phyloP scores from a whole-genome alignment of 371 early-diverging fungal genomes.

The Furculomyces boomerangus region DNA sequence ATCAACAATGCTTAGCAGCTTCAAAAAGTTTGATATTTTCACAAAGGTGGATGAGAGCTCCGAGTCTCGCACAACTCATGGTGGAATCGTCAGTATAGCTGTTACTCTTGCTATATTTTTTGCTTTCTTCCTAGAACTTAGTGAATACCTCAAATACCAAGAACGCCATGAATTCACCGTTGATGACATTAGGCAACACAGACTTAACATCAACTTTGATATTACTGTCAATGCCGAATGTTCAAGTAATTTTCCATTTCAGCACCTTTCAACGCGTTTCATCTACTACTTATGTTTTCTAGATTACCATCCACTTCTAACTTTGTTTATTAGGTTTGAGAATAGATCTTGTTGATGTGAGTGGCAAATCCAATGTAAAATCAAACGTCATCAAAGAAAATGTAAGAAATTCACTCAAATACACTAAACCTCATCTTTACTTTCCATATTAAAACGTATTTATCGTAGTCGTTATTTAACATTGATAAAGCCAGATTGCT shows the following conservation, averaged over 20 bases:
- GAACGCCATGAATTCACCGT: slow-evolving; percentile 62
- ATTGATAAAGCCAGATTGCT: not conserved
- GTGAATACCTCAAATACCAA: slow-evolving; percentile 34
- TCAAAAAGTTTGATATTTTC: slow-evolving; percentile 48
- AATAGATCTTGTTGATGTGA: slow-evolving; percentile 9
- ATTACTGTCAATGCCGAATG: slow-evolving; percentile 81
- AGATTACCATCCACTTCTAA: too few species aligned
- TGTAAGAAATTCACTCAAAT: not conserved
- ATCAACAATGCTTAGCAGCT: not conserved
- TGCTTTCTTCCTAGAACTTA: slow-evolving; percentile 45
- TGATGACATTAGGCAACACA: slow-evolving; percentile 40
- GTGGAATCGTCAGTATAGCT: slow-evolving; percentile 58
- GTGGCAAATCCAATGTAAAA: slow-evolving; percentile 8
- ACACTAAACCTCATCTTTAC: not conserved
- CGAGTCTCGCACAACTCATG: slow-evolving; percentile 50
- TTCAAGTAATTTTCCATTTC: slow-evolving; percentile 6
- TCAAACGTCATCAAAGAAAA: slow-evolving; percentile 2
- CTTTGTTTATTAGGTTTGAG: not conserved
- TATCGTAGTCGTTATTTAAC: not conserved
- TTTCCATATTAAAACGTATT: not conserved
- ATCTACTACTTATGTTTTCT: not conserved
- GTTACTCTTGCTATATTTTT: slow-evolving; percentile 41
- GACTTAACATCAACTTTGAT: slow-evolving; percentile 70
- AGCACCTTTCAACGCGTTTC: not conserved
- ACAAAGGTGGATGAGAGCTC: slow-evolving; percentile 70